Evolutionary conservation across 2,329 filamentous ascomycete species (phyloP), one percentile per base, ranked within the genome.

Genomic region (Fusarium dlaminii): DNA sequence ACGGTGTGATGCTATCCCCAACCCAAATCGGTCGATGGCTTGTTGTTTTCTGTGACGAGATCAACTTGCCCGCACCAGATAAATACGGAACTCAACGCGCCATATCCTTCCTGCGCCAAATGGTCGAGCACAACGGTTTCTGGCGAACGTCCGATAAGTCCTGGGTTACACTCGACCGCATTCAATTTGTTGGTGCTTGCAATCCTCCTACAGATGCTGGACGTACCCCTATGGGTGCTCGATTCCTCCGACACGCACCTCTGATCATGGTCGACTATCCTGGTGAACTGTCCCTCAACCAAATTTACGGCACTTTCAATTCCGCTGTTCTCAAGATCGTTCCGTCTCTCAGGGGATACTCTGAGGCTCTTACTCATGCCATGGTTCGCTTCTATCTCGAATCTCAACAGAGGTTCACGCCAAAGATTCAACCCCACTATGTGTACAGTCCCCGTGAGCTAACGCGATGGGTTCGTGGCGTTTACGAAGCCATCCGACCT

Each of bases 241-340:
- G 96, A 77, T 99, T 99, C 90, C 88, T 99, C 75, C 91, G 97
- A 67, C 97, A 99, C 82, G 95, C 96, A 22, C 96, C 96, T n/a
- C 90, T 99, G 62, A 93, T 99, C 83, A 99, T 99, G 97, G 97
- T 99, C 46, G 96, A 99, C 81, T 99, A 99, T 80, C 96, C 96
- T 69, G 96, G 97, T 79, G 95, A 99, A 84, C 87, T 95, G 48
- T 99, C 97, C 8, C 89, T 99, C 42, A 92, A 92, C 76, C 96
- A 99, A 82, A 99, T 99, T 76, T 99, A 99, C 81, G 96, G 97
- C 77, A 98, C 97, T 1, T 99, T 99, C 89, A 99, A 97, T 81
- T 93, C 90, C 63, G 96, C 97, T 15, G 91, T 99, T 48, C 92
- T 99, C 80, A 99, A 99, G 87, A 96, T 99, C 72, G 92, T 99